Conservation (phyloP, 208 protist species). For the Leishmania guyanensis region DNA sequence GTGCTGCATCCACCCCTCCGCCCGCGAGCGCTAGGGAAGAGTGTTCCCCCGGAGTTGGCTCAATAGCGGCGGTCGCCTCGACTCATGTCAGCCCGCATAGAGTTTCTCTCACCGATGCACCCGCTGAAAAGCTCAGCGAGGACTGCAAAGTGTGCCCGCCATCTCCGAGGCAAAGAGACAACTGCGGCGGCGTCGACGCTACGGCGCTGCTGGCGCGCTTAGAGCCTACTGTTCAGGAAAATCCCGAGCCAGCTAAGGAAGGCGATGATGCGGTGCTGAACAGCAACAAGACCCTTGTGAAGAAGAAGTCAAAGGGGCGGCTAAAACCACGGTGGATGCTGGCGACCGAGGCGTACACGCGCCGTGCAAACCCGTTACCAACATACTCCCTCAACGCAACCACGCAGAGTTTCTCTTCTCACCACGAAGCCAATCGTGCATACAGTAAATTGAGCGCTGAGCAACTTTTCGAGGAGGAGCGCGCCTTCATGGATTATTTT, state of each 20-base stretch:
- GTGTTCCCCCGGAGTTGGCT: neutral
- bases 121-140: no score
- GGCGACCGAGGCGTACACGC: constrained; percentile 35
- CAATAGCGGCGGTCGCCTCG: neutral
- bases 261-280: neutral
- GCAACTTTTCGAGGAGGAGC: constrained; percentile 52
- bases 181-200: neutral
- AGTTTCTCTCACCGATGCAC: neutral
- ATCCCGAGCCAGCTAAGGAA: neutral
- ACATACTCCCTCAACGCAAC: neutral
- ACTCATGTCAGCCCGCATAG: neutral
- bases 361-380: constrained; percentile 11
- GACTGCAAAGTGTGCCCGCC: neutral
- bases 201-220: neutral
- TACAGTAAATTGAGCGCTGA: constrained; percentile 40
- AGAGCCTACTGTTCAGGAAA: neutral
- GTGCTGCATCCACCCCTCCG: neutral
- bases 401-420: constrained; percentile 1
- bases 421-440: constrained; percentile 1
- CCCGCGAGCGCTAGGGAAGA: neutral
- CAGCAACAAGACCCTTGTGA: neutral
- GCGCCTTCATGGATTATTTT: constrained; percentile 55
- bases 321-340: constrained; percentile 47
- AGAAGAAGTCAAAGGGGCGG: constrained; percentile 9
- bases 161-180: neutral